phyloP scores from a whole-genome alignment of 1,284 basidiomycete species.

The Sanghuangporus baumii region DNA sequence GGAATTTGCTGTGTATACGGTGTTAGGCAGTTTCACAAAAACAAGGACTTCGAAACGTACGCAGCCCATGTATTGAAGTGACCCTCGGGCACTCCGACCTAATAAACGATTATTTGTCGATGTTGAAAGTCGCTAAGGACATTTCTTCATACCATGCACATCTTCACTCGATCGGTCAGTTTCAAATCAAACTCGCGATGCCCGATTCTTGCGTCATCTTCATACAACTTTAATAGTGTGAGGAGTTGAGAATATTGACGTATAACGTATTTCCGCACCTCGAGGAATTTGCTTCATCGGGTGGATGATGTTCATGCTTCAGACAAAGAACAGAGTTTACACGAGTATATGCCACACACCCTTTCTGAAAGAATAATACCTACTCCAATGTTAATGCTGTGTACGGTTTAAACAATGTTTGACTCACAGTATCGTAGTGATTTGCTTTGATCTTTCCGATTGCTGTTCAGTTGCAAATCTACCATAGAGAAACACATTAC shows the following conservation, averaged over 20 bases:
- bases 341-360: conserved; percentile 43
- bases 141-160: conserved; percentile 79
- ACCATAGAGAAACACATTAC: neutral
- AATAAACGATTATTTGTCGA: neutral
- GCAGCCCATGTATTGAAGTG: conserved; percentile 92
- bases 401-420: conserved; percentile 12
- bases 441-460: conserved; percentile 78
- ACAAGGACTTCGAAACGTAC: conserved; percentile 38
- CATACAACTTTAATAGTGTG: conserved; percentile 66
- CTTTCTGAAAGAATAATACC: conserved; percentile 96
- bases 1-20: conserved; percentile 54
- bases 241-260: neutral
- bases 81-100: conserved; percentile 95
- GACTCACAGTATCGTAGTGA: conserved; percentile 78
- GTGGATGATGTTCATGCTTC: neutral
- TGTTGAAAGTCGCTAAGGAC: neutral
- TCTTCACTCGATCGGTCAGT: conserved; percentile 88
- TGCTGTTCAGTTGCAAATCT: neutral
- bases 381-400: conserved; percentile 28
- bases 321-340: neutral
- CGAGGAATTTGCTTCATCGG: conserved; percentile 55
- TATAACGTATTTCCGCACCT: conserved; percentile 35
- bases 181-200: conserved; percentile 93
- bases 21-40: neutral
- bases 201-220: conserved; percentile 88